phyloP scores from a whole-genome alignment of 805 yeast species.

The Starmerella cellae region DNA sequence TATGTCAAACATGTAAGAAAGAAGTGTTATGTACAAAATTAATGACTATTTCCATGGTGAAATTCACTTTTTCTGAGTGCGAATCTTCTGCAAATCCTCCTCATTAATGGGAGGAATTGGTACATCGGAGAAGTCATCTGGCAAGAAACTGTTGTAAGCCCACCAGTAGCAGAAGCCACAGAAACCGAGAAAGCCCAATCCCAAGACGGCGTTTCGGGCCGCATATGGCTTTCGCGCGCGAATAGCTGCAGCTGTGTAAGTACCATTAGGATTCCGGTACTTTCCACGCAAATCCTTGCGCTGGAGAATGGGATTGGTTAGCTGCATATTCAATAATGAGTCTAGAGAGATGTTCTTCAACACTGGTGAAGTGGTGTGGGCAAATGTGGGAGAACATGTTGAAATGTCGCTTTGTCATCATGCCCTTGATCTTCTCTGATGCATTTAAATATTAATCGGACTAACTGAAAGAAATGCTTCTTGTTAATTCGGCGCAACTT shows the following conservation, averaged over 20 bases:
- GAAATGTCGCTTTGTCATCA: too few relatives aligned
- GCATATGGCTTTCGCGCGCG: slow-evolving; percentile 83
- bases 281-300: slow-evolving; percentile 12
- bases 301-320: slow-evolving; percentile 3
- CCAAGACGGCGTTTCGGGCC: slow-evolving; percentile 55
- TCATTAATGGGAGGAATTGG: slow-evolving; percentile 89
- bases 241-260: slow-evolving; percentile 87
- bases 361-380: too few relatives aligned
- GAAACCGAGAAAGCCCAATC: slow-evolving; percentile 46
- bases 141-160: slow-evolving; percentile 27
- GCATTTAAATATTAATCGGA: too few relatives aligned
- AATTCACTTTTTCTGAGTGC: slow-evolving; percentile 21
- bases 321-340: slow-evolving; percentile 9
- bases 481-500: too few relatives aligned
- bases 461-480: too few relatives aligned
- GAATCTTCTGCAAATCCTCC: slow-evolving; percentile 57
- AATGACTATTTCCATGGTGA: too few relatives aligned
- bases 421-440: too few relatives aligned
- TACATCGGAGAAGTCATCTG: slow-evolving; percentile 78
- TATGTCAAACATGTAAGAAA: too few relatives aligned
- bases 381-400: too few relatives aligned
- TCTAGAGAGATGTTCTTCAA: too few relatives aligned
- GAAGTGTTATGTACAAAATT: too few relatives aligned
- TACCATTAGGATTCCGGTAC: slow-evolving; percentile 56
- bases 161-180: slow-evolving; percentile 48